Conservation (phyloP, 768 basidiomycete species). For the Postia placenta region DNA sequence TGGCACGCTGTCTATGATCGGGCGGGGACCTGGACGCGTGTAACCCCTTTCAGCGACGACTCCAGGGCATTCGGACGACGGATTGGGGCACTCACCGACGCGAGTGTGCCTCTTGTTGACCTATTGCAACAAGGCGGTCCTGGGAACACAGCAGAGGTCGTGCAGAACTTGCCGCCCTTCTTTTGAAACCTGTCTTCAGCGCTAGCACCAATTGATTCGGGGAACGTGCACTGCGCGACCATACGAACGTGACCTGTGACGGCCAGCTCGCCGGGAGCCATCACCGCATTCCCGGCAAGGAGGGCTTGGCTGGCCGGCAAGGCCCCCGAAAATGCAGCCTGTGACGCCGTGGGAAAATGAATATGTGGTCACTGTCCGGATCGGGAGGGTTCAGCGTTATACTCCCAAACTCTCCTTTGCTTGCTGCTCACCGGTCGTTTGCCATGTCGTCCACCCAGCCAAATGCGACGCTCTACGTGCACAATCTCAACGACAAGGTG, state of each 20-base stretch:
- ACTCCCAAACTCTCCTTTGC: neutral
- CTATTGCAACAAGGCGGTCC: neutral
- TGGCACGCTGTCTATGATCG: slow-evolving; percentile 1
- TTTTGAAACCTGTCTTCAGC: neutral
- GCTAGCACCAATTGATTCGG: neutral
- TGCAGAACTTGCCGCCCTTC: neutral
- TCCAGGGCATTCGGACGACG: neutral
- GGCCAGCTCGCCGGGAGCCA: neutral
- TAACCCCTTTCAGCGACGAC: neutral
- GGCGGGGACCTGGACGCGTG: neutral
- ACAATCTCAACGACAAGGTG: slow-evolving; percentile 89
- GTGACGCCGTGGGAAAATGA: neutral
- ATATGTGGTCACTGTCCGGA: neutral
- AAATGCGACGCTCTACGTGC: slow-evolving; percentile 84
- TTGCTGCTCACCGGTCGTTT: neutral
- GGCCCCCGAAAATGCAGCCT: neutral
- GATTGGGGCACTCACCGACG: neutral
- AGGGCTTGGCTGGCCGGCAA: neutral
- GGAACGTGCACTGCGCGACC: neutral
- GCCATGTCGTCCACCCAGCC: slow-evolving; percentile 55
- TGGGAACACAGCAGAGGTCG: neutral
- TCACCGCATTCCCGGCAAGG: no score
- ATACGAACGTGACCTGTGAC: no score
- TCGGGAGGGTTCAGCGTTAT: neutral
- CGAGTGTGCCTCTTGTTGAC: neutral